These are phyloP conservation scores for Diplotaxis tenuifolia DNA, from an alignment of 345 rosid species.

Conservation along the genomic window DNA sequence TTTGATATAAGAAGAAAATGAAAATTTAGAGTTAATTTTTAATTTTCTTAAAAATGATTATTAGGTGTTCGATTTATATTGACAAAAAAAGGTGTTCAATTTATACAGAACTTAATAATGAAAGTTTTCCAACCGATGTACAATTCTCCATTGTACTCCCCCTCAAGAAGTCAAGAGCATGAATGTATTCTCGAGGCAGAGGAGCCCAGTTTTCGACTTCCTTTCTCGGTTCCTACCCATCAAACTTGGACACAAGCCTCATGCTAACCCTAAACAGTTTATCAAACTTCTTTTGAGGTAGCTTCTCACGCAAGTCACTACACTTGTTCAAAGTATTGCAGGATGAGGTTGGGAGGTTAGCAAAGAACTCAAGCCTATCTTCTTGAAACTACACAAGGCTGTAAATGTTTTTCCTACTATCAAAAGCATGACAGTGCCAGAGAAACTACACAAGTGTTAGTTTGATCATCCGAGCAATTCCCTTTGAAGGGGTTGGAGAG, in stretches of 20 bases:
- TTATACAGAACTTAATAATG: no score
- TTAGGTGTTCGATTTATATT: no score
- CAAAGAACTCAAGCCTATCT: constrained; percentile 79
- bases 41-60: no score
- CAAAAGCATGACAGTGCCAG: constrained; percentile 65
- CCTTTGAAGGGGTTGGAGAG: constrained; percentile 74
- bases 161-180: no score
- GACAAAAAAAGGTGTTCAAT: no score
- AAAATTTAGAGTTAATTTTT: no score
- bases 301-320: constrained; percentile 49
- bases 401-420: constrained; percentile 77
- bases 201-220: constrained; percentile 52
- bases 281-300: constrained; percentile 49
- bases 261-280: constrained; percentile 62
- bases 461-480: constrained; percentile 76
- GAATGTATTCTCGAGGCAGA: no score
- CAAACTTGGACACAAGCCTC: constrained; percentile 36
- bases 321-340: constrained; percentile 33
- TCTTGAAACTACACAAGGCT: constrained; percentile 77
- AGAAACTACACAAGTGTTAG: constrained; percentile 61
- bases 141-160: no score
- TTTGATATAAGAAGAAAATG: no score
- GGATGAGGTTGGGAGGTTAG: constrained; percentile 73
- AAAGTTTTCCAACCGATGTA: no score
- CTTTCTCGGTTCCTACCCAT: constrained; percentile 44